Evolutionary conservation across 352 stramenopile genomes (phyloP), one percentile per base, ranked within the genome.

Genomic region (Globisporangium barbulae): DNA sequence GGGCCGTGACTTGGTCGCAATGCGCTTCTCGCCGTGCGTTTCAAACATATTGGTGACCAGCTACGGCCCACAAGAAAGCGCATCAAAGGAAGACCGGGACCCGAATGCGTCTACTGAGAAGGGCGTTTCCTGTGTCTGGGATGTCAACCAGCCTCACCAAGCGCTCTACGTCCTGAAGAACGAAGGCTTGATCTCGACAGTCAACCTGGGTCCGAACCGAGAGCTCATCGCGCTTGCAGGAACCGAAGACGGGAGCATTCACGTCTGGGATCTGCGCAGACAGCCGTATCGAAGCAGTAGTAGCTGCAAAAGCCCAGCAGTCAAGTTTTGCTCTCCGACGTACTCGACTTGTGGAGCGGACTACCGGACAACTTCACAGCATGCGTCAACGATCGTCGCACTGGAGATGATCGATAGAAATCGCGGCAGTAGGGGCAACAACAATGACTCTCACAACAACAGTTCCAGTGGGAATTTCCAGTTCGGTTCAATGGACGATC

Each of bases 401-500:
- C 59, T 90, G n/a, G 66, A 85, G 19, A 49, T 68, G 8, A 69
- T 89, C 7, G 50, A 76, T 37, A 53, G 65, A 13, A 60, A 35
- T 13, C 49, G n/a, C 15, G 25, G 48, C 2, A 28, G 25, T 28
- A 2, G 25, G 25, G 25, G 25, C 25, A 13, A 0, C 48, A 37
- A 15, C 44, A 50, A 17, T 15, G 28, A 15, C 0, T 53, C 55
- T 10, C 57, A 55, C 55, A 61, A 25, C 42, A 42, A 39, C 17
- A 62, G n/a, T n/a, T 15, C 25, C 15, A 62, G 63, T 42, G 71
- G 72, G 37, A 73, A 71, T 3, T 90, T 91, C 57, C 83, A 92
- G 58, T 86, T 92, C 57, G 79, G 71, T 1, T 90, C 83, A 3
- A 81, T 91, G 63, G 83, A 91, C 31, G 79, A 91, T 52, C 83